These are phyloP conservation scores for Goffeauzyma gilvescens DNA, from an alignment of 768 basidiomycete genomes.

Conservation along the genomic window DNA sequence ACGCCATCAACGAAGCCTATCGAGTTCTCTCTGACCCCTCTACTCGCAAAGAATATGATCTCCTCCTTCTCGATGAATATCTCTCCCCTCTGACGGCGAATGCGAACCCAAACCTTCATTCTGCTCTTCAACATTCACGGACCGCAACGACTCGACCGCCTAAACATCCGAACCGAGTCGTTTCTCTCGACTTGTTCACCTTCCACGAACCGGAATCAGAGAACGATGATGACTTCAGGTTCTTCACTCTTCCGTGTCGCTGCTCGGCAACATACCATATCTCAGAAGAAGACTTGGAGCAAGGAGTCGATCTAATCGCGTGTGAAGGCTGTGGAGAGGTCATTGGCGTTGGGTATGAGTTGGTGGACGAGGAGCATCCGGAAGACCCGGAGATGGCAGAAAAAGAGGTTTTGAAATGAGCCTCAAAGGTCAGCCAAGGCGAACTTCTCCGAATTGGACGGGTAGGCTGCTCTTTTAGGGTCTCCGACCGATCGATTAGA, in stretches of 20 bases:
- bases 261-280: conserved; percentile 29
- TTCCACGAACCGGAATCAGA: background rate
- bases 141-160: background rate
- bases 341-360: conserved; percentile 33
- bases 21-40: background rate
- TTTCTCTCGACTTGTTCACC: conserved; percentile 9
- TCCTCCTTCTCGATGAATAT: background rate
- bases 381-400: no score
- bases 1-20: conserved; percentile 4
- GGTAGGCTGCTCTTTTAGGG: no score
- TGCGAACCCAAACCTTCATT: background rate
- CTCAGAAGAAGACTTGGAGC: conserved; percentile 28
- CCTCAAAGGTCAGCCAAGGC: no score
- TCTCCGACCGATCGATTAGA: no score
- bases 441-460: no score
- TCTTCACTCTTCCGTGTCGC: conserved; percentile 32
- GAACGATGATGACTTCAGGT: conserved; percentile 16
- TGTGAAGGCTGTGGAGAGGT: conserved; percentile 35
- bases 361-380: conserved; percentile 27
- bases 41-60: conserved; percentile 1
- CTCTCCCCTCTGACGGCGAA: background rate
- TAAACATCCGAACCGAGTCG: conserved; percentile 1
- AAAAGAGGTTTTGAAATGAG: no score
- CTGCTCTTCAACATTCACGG: background rate
- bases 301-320: conserved; percentile 30